Percentiles rank a stretch among this genome's conserved stretches.
Conservation (phyloP, 2,329 filamentous ascomycete species). For the Blumeria hordei region DNA sequence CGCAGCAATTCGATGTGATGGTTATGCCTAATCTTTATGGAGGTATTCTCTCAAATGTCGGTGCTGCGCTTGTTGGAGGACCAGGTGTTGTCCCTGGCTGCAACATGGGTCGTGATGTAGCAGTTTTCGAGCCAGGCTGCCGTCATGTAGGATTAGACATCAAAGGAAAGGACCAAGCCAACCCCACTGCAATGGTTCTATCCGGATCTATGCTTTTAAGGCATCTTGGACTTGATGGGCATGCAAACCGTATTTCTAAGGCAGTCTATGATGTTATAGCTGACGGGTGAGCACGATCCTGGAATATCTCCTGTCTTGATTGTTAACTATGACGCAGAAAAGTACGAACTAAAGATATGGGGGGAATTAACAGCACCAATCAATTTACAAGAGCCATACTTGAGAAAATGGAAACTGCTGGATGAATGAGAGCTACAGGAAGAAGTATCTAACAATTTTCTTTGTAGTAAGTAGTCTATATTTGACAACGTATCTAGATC, state of each 20-base stretch:
- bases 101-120: slow-evolving; percentile 98
- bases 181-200: slow-evolving; percentile 87
- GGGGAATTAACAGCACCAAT: slow-evolving; percentile 68
- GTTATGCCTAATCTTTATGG: slow-evolving; percentile 99
- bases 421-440: background rate
- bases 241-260: slow-evolving; percentile 95
- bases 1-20: slow-evolving; percentile 98
- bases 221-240: slow-evolving; percentile 90
- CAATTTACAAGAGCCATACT: slow-evolving; percentile 89
- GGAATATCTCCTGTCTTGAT: background rate
- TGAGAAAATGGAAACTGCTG: slow-evolving; percentile 61
- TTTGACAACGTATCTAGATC: too few relatives aligned
- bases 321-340: slow-evolving; percentile 30
- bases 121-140: slow-evolving; percentile 97
- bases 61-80: slow-evolving; percentile 85
- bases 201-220: slow-evolving; percentile 93
- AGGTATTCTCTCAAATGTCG: slow-evolving; percentile 96
- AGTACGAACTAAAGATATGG: slow-evolving; percentile 86
- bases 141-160: slow-evolving; percentile 98
- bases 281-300: slow-evolving; percentile 44
- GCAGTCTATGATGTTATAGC: slow-evolving; percentile 55
- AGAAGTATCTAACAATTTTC: too few relatives aligned
- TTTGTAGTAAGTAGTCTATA: too few relatives aligned
- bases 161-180: slow-evolving; percentile 98
- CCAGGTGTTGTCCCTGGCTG: slow-evolving; percentile 93